Evolutionary conservation across 768 basidiomycete genomes (phyloP), one percentile per base, ranked within the genome.

Genomic region (Chalciporus pseudorubinellus): DNA sequence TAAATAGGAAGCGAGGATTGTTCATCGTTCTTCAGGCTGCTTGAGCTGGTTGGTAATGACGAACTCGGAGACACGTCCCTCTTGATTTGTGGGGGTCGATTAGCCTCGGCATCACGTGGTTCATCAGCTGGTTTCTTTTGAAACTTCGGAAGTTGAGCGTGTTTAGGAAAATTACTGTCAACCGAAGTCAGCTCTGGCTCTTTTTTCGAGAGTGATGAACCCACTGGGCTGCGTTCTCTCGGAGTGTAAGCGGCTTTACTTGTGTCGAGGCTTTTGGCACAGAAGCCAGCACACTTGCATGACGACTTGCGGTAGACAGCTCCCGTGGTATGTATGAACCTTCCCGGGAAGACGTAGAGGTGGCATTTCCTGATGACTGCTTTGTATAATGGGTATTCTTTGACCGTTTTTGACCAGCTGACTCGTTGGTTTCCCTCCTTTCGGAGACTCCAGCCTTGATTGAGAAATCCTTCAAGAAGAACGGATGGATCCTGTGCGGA

Each of bases 1-100:
- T 77, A 79, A 9, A 59, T 18, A 0, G 74, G 69, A 16, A 70
- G 61, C 1, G 51, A 28, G 9, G 14, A 22, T 21, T 51, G 58
- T 45, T 22, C 48, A 36, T 53, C 48, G 7, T 34, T 14, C 26
- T 12, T 10, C 9, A 48, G 49, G 29, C 29, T 42, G 22, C 2
- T 12, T 5, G 39, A 46, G 12, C 29, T 50, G 18, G n/a, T 31
- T 14, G 54, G 57, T 11, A 39, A 51, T 9, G 47, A 50, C 6
- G 49, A 51, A 24, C 53, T 38, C 3, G 45, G 51, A 14, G 51
- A 45, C n/a, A 26, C 4, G 3, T 53, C 26, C 22, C 43, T 52
- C 28, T 40, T 21, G 24, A 39, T 44, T 14, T 42, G 53, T 18
- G 36, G 19, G 5, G 50, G 43, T 20, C 36, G 36, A 26, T 21